Evolutionary conservation across 2,329 filamentous ascomycete genomes (phyloP), one percentile per base, ranked within the genome.

Genomic region (Anthostomella pinea): DNA sequence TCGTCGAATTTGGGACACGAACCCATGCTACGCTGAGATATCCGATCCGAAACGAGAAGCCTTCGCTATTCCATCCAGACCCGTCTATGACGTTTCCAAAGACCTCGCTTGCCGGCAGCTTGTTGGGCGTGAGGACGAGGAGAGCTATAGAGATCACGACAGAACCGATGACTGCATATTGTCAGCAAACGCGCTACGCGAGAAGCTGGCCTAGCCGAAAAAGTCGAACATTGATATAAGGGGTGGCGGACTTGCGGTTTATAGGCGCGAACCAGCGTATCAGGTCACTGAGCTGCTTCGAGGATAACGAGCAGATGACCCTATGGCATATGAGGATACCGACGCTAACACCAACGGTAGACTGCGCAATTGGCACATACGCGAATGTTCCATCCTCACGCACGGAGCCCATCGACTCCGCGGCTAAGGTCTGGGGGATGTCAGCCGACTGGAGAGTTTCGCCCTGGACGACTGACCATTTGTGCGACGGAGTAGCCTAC

Each of bases 211-310:
- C n/a, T n/a, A n/a, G n/a, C n/a, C n/a, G n/a, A n/a, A n/a, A n/a
- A n/a, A n/a, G n/a, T n/a, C n/a, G n/a, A n/a, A n/a, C n/a, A n/a
- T n/a, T n/a, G n/a, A n/a, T n/a, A n/a, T n/a, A n/a, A n/a, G n/a
- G n/a, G n/a, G n/a, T n/a, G n/a, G n/a, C n/a, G n/a, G n/a, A 34
- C 63, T 38, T 62, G 76, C 74, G 72, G 50, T 82, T 83, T 46
- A 83, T 81, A 1, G 79, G 79, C 7, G 79, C 79, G 54, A 83
- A 83, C 77, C 77, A 83, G 8, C 78, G 58, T 30, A 83, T 69
- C 30, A 81, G 75, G 31, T 69, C 66, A 52, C 82, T 77, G 9
- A 83, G 63, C 35, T 66, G 72, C 48, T 70, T 74, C 1, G 79
- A 83, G 0, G 75, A 77, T 30, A 82, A 63, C 0, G 79, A 83